phyloP scores from a whole-genome alignment of 768 basidiomycete species.

The Hypholoma fasciculare region DNA sequence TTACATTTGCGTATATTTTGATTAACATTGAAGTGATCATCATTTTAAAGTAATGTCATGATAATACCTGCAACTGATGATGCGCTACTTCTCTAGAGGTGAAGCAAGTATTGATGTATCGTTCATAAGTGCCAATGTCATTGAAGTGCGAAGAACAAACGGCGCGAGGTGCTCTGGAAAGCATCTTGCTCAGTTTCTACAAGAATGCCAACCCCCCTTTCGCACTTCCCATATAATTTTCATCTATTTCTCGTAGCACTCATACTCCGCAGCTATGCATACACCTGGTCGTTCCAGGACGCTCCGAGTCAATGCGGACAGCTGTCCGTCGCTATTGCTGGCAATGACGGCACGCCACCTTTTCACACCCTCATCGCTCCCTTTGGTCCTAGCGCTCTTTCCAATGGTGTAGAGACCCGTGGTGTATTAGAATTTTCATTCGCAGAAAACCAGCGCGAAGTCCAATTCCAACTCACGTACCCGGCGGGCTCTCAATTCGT shows the following conservation, averaged over 20 bases:
- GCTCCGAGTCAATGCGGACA: constrained; percentile 67
- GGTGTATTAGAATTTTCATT: constrained; percentile 59
- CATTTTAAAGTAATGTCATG: too few species aligned
- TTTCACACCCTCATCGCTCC: constrained; percentile 71
- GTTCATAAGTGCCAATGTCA: too few species aligned
- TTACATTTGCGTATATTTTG: too few species aligned
- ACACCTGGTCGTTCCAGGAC: constrained; percentile 44
- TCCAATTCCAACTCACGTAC: constrained; percentile 60
- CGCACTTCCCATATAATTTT: too few species aligned
- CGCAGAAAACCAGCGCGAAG: constrained; percentile 32
- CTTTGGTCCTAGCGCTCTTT: constrained; percentile 59
- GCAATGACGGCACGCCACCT: constrained; percentile 59
- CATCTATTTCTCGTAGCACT: constrained; percentile 21
- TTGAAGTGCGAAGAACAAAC: too few species aligned
- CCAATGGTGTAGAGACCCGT: constrained; percentile 64
- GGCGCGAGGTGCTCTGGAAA: too few species aligned
- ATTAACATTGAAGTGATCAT: too few species aligned
- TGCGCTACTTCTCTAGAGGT: too few species aligned
- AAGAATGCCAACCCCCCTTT: too few species aligned
- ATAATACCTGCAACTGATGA: too few species aligned
- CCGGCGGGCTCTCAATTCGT: constrained; percentile 73
- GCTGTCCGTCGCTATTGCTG: constrained; percentile 57
- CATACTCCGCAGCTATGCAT: constrained; percentile 33
- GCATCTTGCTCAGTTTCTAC: too few species aligned
- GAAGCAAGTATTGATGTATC: too few species aligned